Conservation (phyloP, 2,329 filamentous ascomycete species). For the Ceratocystis huliohia region DNA sequence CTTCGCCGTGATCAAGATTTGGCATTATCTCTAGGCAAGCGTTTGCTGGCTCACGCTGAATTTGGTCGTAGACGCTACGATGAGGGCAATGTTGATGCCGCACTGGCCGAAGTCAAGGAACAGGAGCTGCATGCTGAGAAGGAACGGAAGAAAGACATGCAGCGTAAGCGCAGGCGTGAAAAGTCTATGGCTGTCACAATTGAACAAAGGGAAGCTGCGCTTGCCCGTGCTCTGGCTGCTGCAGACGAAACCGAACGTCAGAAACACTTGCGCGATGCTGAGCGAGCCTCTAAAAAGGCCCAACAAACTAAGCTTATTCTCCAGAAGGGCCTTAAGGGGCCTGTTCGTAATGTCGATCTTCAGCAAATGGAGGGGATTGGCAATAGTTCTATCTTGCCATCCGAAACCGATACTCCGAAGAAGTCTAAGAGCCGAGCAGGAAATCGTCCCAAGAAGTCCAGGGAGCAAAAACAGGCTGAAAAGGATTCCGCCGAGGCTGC, state of each 20-base stretch:
- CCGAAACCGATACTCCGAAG: slow-evolving; percentile 42
- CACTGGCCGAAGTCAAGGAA: slow-evolving; percentile 74
- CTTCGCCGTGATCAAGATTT: slow-evolving; percentile 51
- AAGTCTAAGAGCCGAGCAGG: slow-evolving; percentile 45
- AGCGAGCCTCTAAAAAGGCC: slow-evolving; percentile 84
- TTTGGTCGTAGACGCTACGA: slow-evolving; percentile 66
- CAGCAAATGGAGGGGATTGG: slow-evolving; percentile 74
- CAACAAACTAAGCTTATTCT: slow-evolving; percentile 79
- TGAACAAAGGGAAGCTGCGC: slow-evolving; percentile 74
- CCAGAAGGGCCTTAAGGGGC: slow-evolving; percentile 75
- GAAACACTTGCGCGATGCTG: slow-evolving; percentile 71
- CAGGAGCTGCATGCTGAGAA: slow-evolving; percentile 90
- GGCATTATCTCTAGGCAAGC: slow-evolving; percentile 43
- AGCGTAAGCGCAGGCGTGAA: slow-evolving; percentile 86
- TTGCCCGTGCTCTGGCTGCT: slow-evolving; percentile 64
- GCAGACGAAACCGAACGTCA: slow-evolving; percentile 71
- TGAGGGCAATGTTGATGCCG: slow-evolving; percentile 63
- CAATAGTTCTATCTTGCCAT: slow-evolving; percentile 70
- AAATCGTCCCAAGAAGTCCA: slow-evolving; percentile 77
- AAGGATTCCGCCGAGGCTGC: slow-evolving; percentile 75
- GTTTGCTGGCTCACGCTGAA: slow-evolving; percentile 55
- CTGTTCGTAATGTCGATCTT: slow-evolving; percentile 50
- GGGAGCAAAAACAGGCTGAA: slow-evolving; percentile 69
- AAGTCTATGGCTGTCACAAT: slow-evolving; percentile 91
- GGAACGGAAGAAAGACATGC: slow-evolving; percentile 99